Percentiles rank a stretch among this genome's conserved stretches.
phyloP scores from a whole-genome alignment of 225 moss, liverwort and hornwort species.

The Pseudisothecium myosuroides region DNA sequence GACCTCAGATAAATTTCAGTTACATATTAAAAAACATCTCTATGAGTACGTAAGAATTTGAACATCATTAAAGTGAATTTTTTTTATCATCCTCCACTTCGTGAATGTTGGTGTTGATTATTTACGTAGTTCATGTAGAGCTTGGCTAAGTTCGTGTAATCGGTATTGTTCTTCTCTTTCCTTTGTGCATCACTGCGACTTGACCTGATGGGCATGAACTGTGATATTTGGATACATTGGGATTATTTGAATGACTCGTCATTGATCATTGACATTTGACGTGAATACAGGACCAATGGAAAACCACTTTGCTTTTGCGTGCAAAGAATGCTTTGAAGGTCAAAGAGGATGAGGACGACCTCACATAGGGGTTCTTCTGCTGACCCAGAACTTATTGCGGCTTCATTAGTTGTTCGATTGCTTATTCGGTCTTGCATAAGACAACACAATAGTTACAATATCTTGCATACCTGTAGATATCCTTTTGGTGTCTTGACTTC shows the following conservation, averaged over 20 bases:
- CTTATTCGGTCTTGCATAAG: background rate
- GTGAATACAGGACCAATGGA: constrained; percentile 82
- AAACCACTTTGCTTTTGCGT: constrained; percentile 86
- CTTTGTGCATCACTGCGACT: background rate
- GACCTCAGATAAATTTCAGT: background rate
- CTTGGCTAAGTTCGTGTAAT: background rate
- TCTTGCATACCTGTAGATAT: constrained; percentile 1
- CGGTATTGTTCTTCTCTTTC: background rate
- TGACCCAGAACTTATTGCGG: background rate
- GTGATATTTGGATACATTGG: background rate
- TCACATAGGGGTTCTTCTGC: constrained; percentile 18
- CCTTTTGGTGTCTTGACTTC: background rate
- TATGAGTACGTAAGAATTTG: background rate
- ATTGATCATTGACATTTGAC: background rate
- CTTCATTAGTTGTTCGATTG: background rate
- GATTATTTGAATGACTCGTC: background rate
- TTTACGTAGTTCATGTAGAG: background rate
- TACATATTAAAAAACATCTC: background rate
- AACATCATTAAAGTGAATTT: background rate
- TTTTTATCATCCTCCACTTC: background rate
- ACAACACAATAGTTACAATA: background rate
- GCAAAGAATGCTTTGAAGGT: constrained; percentile 93
- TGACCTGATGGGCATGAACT: background rate
- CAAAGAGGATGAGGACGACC: constrained; percentile 74
- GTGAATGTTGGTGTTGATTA: background rate